These are phyloP conservation scores for Pascua guehoae DNA, from an alignment of 1,284 basidiomycete species.

Conservation along the genomic window DNA sequence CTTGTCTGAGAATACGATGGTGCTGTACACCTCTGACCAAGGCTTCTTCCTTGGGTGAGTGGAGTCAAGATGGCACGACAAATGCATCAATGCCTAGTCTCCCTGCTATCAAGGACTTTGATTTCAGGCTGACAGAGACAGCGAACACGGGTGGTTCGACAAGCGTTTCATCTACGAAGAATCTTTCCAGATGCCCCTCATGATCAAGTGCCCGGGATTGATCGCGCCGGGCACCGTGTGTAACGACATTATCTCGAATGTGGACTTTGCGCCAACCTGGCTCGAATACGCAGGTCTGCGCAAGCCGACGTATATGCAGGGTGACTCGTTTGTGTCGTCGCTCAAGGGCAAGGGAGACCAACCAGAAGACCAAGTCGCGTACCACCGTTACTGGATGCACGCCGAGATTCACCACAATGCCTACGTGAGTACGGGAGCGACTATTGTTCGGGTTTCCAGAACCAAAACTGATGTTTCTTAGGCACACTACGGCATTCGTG, in stretches of 20 bases:
- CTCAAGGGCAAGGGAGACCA: slow-evolving; percentile 8
- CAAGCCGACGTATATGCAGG: slow-evolving; percentile 26
- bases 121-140: too few species aligned
- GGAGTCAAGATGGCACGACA: too few species aligned
- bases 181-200: slow-evolving; percentile 27
- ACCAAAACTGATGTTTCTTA: too few species aligned
- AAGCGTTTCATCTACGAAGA: slow-evolving; percentile 31
- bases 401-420: slow-evolving; percentile 20
- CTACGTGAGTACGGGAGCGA: slow-evolving; percentile 7
- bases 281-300: slow-evolving; percentile 17
- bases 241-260: slow-evolving; percentile 26
- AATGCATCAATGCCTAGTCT: too few species aligned
- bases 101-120: too few species aligned
- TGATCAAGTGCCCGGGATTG: slow-evolving; percentile 18
- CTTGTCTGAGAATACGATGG: slow-evolving; percentile 20
- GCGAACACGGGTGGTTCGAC: slow-evolving; percentile 34
- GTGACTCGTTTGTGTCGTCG: slow-evolving; percentile 18
- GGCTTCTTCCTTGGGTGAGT: slow-evolving; percentile 21
- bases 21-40: slow-evolving; percentile 24
- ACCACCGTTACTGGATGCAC: slow-evolving; percentile 28
- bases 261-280: slow-evolving; percentile 28
- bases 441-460: background rate
- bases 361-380: slow-evolving; percentile 12
- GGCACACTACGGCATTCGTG: slow-evolving; percentile 23
- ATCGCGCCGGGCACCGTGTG: slow-evolving; percentile 22